These are phyloP conservation scores for Cladosporium sp. DNA, from an alignment of 2,329 filamentous ascomycete species.

Conservation along the genomic window DNA sequence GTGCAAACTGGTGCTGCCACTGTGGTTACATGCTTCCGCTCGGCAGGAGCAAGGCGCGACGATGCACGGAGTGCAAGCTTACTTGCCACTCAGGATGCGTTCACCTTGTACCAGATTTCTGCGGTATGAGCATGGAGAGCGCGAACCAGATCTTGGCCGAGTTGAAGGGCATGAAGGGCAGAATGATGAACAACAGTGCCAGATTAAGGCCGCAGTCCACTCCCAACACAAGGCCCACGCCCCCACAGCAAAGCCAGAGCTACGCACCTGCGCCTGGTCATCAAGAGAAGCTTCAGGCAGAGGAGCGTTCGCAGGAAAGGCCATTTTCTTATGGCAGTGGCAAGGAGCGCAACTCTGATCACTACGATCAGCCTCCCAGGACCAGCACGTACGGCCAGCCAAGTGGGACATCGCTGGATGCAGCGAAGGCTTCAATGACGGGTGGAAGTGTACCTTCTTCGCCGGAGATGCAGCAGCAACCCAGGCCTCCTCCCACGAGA, in stretches of 20 bases:
- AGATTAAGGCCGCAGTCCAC: constrained; percentile 52
- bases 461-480: constrained; percentile 39
- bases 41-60: constrained; percentile 89
- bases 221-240: constrained; percentile 39
- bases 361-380: constrained; percentile 33
- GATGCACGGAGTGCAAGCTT: constrained; percentile 88
- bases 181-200: constrained; percentile 24
- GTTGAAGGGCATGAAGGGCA: constrained; percentile 69
- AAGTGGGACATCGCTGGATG: constrained; percentile 38
- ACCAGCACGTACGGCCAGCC: constrained; percentile 35
- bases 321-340: constrained; percentile 39
- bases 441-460: constrained; percentile 34
- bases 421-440: constrained; percentile 42
- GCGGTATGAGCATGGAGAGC: constrained; percentile 97
- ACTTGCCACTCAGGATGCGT: constrained; percentile 88
- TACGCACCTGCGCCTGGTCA: constrained; percentile 29
- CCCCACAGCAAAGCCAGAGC: constrained; percentile 32
- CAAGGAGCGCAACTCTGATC: constrained; percentile 36
- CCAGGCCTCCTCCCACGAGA: constrained; percentile 41
- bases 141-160: constrained; percentile 90
- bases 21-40: constrained; percentile 94
- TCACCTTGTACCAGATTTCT: constrained; percentile 96
- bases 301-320: constrained; percentile 11
- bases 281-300: constrained; percentile 31
- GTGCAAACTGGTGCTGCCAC: constrained; percentile 98